Base-by-base conservation (phyloP, 2,329 filamentous ascomycete genomes). In the Dendrostoma leiphaemia region DNA sequence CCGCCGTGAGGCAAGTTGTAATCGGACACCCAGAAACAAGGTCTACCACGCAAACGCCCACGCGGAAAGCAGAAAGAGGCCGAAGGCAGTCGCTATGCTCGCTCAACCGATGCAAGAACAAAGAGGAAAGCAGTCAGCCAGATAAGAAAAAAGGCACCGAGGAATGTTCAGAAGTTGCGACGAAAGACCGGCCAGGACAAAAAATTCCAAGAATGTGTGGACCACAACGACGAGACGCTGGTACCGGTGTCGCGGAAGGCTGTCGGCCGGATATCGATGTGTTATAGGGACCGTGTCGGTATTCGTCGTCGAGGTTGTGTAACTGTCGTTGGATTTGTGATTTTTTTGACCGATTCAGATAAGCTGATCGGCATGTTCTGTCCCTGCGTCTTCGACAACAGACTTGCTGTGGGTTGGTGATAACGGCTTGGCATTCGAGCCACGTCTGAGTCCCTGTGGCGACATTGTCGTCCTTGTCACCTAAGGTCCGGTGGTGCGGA, bases 401-500 rank as follows among this genome's bases (percentile, higher is more conserved):
- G 35, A 52, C 52, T 53, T 41, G 44, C 35, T 58, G 48, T 57
- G 47, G 15, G 41, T 45, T n/a, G 34, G 45, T 29, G 41, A 31
- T 46, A 37, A 37, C 29, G 50, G 44, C 53, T 51, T 46, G 61
- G 59, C 61, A 62, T 64, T 60, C 60, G 53, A 29, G 12, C 10
- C 38, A 32, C 3, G 37, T 24, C 17, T 31, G 31, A 35, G 31
- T 23, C 23, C 21, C 41, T 15, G 29, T 31, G 13, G 4, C 6
- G 10, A 12, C 10, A 24, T 15, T 17, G 17, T 34, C 13, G 21
- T n/a, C n/a, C n/a, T n/a, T n/a, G n/a, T 52, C 34, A 58, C 37
- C 48, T 48, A 21, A 65, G 57, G 24, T 58, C 61, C 53, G 65
- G 57, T 43, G 71, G 69, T 54, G 71, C 68, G 41, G 71, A 74